phyloP scores from a whole-genome alignment of 495 filamentous ascomycete genomes.

The Letharia lupina region DNA sequence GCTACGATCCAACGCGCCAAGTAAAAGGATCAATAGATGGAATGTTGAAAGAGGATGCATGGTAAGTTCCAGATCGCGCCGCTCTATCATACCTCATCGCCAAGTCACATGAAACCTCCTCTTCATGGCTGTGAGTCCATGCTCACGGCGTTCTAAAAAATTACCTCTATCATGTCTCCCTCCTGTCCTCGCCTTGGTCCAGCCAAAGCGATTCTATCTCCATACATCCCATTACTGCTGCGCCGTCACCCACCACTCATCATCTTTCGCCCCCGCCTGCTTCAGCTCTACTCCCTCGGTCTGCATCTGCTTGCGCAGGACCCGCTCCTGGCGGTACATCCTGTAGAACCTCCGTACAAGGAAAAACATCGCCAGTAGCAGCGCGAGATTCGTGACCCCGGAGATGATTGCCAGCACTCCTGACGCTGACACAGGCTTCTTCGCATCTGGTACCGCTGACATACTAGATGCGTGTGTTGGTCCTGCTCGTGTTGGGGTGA shows the following conservation, averaged over 20 bases:
- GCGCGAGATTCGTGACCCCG: background rate
- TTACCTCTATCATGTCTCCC: too few relatives aligned
- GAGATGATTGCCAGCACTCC: background rate
- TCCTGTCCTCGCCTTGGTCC: background rate
- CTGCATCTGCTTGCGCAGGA: constrained; percentile 7
- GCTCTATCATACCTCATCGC: background rate
- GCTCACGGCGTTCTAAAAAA: background rate
- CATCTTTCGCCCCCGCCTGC: background rate
- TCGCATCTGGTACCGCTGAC: background rate
- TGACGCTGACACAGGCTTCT: background rate
- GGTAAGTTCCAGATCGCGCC: background rate
- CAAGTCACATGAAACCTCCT: background rate
- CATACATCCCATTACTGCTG: background rate
- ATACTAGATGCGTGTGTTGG: background rate
- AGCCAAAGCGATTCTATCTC: background rate
- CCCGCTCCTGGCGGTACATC: constrained; percentile 4
- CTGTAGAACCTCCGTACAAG: background rate
- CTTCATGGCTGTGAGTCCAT: background rate
- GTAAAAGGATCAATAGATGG: too few relatives aligned
- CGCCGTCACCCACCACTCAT: background rate
- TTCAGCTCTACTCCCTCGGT: constrained; percentile 6
- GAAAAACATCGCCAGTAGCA: background rate
- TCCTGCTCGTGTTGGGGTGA: background rate
- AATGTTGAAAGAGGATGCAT: too few relatives aligned
- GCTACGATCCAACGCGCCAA: too few relatives aligned